Percentiles rank a stretch among this genome's conserved stretches.
Evolutionary conservation across 139 green algal species (phyloP).

Genomic region (Trebouxia sp.): DNA sequence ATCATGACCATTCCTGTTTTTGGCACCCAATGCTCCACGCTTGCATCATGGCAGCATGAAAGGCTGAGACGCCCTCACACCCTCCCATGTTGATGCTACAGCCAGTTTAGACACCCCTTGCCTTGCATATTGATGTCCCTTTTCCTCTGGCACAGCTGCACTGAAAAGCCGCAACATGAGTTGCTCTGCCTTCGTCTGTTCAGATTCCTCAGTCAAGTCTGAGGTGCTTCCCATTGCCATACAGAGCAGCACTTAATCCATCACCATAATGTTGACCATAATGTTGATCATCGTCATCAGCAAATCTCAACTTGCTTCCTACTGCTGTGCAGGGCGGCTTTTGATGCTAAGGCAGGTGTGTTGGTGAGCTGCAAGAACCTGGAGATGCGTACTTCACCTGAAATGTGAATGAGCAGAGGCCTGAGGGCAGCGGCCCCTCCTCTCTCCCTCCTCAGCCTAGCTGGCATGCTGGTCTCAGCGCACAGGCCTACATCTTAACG

Average conservation of each 20-base stretch:
- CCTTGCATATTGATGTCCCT: too few species aligned
- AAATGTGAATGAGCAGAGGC: slow-evolving; percentile 80
- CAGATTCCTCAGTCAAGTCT: too few species aligned
- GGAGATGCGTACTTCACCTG: slow-evolving; percentile 72
- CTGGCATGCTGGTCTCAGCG: slow-evolving; percentile 53
- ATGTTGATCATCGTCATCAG: too few species aligned
- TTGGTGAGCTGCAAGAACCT: slow-evolving; percentile 45
- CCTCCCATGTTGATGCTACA: too few species aligned
- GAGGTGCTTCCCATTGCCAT: too few species aligned
- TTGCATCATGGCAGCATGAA: slow-evolving; percentile 69
- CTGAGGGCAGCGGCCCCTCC: slow-evolving; percentile 40
- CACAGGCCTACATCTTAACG: slow-evolving; percentile 57
- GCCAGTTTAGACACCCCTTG: background rate
- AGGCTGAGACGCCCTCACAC: slow-evolving; percentile 59
- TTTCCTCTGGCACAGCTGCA: too few species aligned
- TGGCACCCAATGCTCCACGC: slow-evolving; percentile 53
- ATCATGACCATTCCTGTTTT: slow-evolving; percentile 50
- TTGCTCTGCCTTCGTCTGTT: too few species aligned
- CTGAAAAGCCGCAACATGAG: too few species aligned
- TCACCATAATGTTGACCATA: too few species aligned
- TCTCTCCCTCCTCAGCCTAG: too few species aligned
- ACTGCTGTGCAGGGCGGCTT: slow-evolving; percentile 40
- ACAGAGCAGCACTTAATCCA: too few species aligned
- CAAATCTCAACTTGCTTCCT: too few species aligned
- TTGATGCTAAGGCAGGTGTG: slow-evolving; percentile 19